phyloP scores from a whole-genome alignment of 768 basidiomycete genomes.

The Crassisporium funariophilum region DNA sequence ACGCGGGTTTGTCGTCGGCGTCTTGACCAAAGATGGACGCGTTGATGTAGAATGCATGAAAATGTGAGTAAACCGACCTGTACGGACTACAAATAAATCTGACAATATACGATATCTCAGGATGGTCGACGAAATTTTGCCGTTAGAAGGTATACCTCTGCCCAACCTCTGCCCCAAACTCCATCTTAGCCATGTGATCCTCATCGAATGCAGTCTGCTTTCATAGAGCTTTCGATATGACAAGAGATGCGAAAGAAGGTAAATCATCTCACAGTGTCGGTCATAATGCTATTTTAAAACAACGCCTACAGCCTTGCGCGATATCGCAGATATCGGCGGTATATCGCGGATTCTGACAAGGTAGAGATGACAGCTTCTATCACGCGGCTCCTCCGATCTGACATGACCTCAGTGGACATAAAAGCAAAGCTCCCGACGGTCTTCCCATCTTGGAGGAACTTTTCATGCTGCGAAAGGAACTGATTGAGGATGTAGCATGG shows the following conservation, averaged over 20 bases:
- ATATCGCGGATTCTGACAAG: slow-evolving; percentile 82
- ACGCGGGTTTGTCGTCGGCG: slow-evolving; percentile 69
- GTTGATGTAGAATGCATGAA: slow-evolving; percentile 63
- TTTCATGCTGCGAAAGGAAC: slow-evolving; percentile 35
- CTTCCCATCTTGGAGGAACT: slow-evolving; percentile 44
- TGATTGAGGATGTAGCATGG: slow-evolving; percentile 40
- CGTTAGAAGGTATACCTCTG: slow-evolving; percentile 55
- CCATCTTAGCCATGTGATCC: background rate
- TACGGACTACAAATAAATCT: background rate
- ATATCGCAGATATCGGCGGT: slow-evolving; percentile 58
- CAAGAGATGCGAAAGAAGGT: slow-evolving; percentile 56
- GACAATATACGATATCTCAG: slow-evolving; percentile 29
- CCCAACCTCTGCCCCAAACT: background rate
- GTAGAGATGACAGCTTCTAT: slow-evolving; percentile 38
- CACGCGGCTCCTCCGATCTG: slow-evolving; percentile 1
- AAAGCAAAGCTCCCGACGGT: slow-evolving; percentile 41
- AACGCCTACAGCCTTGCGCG: slow-evolving; percentile 39
- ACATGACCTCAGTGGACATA: slow-evolving; percentile 51
- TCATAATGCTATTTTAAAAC: slow-evolving; percentile 1
- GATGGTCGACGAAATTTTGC: slow-evolving; percentile 56
- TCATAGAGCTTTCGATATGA: slow-evolving; percentile 81
- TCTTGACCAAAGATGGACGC: slow-evolving; percentile 55
- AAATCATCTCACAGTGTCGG: slow-evolving; percentile 6
- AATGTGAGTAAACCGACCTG: slow-evolving; percentile 40
- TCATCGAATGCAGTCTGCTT: slow-evolving; percentile 59